Percentiles rank a stretch among this genome's conserved stretches.
phyloP scores from a whole-genome alignment of 169 alveolate genomes.

The Plasmodium blacklocki region DNA sequence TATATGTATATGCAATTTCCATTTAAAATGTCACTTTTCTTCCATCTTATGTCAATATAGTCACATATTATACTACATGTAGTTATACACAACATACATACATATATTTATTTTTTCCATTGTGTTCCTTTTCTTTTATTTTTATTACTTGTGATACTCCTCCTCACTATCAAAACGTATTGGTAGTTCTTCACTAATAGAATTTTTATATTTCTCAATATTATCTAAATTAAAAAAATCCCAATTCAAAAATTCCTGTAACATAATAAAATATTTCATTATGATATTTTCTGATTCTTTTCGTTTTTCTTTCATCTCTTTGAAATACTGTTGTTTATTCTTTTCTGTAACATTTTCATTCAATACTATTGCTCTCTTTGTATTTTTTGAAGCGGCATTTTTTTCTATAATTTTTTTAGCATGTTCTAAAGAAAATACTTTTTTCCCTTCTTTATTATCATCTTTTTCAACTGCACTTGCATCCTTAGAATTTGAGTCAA shows the following conservation, averaged over 20 bases:
- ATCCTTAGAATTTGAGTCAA: no score
- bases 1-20: neutral
- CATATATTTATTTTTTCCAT: no score
- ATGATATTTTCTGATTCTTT: constrained; percentile 53
- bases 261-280: constrained; percentile 51
- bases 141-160: constrained; percentile 47
- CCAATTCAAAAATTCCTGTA: constrained; percentile 69
- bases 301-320: constrained; percentile 68
- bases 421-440: constrained; percentile 57
- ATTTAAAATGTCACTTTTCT: no score
- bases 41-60: no score
- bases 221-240: constrained; percentile 58
- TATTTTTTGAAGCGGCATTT: constrained; percentile 54
- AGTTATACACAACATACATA: neutral
- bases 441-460: constrained; percentile 16
- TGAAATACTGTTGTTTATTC: constrained; percentile 50
- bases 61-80: no score
- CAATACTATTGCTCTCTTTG: constrained; percentile 70
- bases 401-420: constrained; percentile 72
- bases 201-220: constrained; percentile 29
- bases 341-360: constrained; percentile 56
- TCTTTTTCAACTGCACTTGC: no score
- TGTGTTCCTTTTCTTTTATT: constrained; percentile 2
- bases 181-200: constrained; percentile 61
- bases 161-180: constrained; percentile 39